Evolutionary conservation across 2,329 filamentous ascomycete species (phyloP), one percentile per base, ranked within the genome.

Genomic region (Calonectria henricotiae): DNA sequence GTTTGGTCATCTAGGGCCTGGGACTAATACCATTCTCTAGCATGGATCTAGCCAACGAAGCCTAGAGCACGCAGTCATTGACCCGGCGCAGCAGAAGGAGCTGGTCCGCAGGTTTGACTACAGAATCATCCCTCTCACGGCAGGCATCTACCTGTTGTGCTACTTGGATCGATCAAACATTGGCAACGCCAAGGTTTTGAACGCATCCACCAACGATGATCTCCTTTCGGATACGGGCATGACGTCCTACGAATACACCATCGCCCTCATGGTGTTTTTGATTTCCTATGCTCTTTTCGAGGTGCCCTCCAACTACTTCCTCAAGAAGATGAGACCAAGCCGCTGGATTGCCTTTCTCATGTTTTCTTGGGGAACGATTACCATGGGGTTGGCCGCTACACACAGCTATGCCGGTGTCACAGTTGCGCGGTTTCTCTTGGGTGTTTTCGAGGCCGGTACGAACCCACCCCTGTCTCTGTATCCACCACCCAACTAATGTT

Each of bases 261-360:
- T 89, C 15, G 74, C 76, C 2, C 83, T 89, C 15, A 81, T 80
- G 54, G 73, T 78, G 2, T 78, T 77, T 27, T 74, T 77, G 11
- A 76, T 77, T n/a, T 74, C 91, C 1, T 96, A 96, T 78, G 86
- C 91, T 0, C 83, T 84, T 39, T 84, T 83, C 8, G 83, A 86
- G 65, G 83, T 85, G 35, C 84, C 85, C 0, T 82, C 84, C 9
- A 82, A 82, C 11, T 83, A 83, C 51, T 79, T 88, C 0, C 83
- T 88, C 9, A 86, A 87, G 62, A 82, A 80, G 9, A 78, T 88
- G 2, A 85, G 84, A 2, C 83, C 87, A 6, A 86, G 83, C n/a
- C 85, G 84, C 71, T 85, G 87, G 73, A 82, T 88, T 23, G 73
- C 74, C 1, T 76, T 77, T 32, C 71, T 77, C 25, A 75, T 78